Evolutionary conservation across 228 moss, liverwort and hornwort species (phyloP), one percentile per base, ranked within the genome.

Genomic region (Sphagnum fallax): DNA sequence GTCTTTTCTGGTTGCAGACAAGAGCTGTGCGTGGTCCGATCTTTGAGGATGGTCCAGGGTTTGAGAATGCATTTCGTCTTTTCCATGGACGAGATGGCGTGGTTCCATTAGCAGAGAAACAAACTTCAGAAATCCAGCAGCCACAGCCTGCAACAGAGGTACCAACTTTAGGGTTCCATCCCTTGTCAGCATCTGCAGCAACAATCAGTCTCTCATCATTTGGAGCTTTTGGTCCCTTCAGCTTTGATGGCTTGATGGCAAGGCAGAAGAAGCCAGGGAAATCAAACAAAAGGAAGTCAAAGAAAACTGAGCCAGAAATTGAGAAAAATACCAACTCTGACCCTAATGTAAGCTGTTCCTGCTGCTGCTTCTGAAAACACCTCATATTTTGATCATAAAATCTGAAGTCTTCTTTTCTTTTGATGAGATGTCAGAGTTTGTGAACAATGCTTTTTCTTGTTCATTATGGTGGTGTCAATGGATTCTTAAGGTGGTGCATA

Each of bases 51-150:
- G 98, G 98, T 13, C 92, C 98, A 6, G 88, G 80, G 13, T 94
- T 98, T 62, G 94, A 94, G 52, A 79, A 72, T 32, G 92, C 93
- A 53, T 98, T 92, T 71, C 81, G 83, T 51, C 65, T 98, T 6
- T 98, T 92, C 50, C 98, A 98, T 67, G 98, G 94, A 49, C 82
- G 83, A 75, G 89, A 93, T 50, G 98, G 98, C 47, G 90, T 98
- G 7, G 87, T 98, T 47, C 98, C 98, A 4, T 74, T 98, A 65
- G 48, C 82, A 51, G 74, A 79, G 67, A 65, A 47, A 15, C 14
- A 66, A 11, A 51, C 65, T 61, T 60, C 77, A 63, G 71, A 52
- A 47, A 52, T 65, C 4, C 72, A 75, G 16, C 50, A 76, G 50
- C 6, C 48, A 10, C n/a, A 67, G 10, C n/a, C 15, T 4, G 49